phyloP scores from a whole-genome alignment of 2,329 filamentous ascomycete species.

The Microcyclospora tardicrescens region DNA sequence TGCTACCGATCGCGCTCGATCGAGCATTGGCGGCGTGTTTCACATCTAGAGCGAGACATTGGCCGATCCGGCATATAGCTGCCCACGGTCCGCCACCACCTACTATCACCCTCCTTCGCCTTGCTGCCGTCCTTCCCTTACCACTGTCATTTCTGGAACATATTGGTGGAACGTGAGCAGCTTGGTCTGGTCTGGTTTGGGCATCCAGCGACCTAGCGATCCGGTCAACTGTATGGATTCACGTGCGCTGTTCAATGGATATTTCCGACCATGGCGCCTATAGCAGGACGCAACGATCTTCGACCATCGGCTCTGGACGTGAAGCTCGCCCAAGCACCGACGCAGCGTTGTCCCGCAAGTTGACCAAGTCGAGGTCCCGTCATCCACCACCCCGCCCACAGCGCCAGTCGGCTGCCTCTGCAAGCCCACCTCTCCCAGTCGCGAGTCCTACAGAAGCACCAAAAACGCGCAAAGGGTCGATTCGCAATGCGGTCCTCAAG shows the following conservation, averaged over 20 bases:
- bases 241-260: conserved; percentile 13
- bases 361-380: not conserved
- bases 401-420: too few relatives aligned
- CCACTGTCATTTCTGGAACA: not conserved
- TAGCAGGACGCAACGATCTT: conserved; percentile 4
- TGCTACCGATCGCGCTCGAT: too few relatives aligned
- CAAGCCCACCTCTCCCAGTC: too few relatives aligned
- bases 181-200: too few relatives aligned
- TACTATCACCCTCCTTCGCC: not conserved
- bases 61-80: too few relatives aligned
- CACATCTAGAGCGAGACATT: too few relatives aligned
- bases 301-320: not conserved
- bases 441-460: conserved; percentile 5
- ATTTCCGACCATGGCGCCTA: conserved; percentile 10
- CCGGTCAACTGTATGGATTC: conserved; percentile 14
- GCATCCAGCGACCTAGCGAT: too few relatives aligned
- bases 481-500: conserved; percentile 24
- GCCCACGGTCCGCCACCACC: too few relatives aligned
- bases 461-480: conserved; percentile 20
- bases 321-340: not conserved
- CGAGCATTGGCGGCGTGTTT: too few relatives aligned
- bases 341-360: not conserved
- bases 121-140: not conserved
- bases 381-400: too few relatives aligned
- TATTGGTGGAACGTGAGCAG: too few relatives aligned